Conservation (phyloP, 2,329 filamentous ascomycete species). For the Claviceps sorghi region DNA sequence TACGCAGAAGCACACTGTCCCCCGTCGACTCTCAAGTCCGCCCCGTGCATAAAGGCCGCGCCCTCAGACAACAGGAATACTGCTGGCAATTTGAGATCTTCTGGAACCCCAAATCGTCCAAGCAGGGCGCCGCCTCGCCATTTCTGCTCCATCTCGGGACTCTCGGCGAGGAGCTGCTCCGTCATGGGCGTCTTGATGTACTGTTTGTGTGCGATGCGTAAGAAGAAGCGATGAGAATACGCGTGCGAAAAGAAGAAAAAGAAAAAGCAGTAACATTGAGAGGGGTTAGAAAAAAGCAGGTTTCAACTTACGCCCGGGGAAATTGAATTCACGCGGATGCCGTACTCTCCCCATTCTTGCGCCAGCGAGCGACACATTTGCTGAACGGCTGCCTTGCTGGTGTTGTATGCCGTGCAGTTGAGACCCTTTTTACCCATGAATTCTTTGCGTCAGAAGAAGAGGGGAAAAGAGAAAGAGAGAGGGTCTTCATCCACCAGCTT, state of each 20-base stretch:
- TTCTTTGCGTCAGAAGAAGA: background rate
- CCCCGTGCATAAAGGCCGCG: slow-evolving; percentile 61
- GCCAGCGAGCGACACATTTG: slow-evolving; percentile 46
- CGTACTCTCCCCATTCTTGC: slow-evolving; percentile 46
- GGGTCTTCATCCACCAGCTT: too few species aligned
- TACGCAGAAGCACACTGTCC: slow-evolving; percentile 33
- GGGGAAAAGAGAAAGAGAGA: background rate
- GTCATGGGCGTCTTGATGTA: slow-evolving; percentile 79
- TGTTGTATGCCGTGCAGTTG: slow-evolving; percentile 48
- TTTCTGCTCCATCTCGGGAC: slow-evolving; percentile 49
- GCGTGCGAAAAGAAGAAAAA: background rate
- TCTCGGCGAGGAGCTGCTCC: slow-evolving; percentile 59
- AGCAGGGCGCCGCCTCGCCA: slow-evolving; percentile 86
- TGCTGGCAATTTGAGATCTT: slow-evolving; percentile 58
- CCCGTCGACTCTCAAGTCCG: slow-evolving; percentile 56
- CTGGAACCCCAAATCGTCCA: slow-evolving; percentile 48
- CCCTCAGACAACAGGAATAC: slow-evolving; percentile 61
- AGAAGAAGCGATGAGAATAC: background rate
- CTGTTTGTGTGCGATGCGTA: slow-evolving; percentile 9
- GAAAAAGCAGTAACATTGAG: background rate
- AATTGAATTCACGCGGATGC: slow-evolving; percentile 51
- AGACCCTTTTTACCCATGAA: slow-evolving; percentile 30
- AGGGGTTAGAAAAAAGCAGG: background rate
- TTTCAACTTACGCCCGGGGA: slow-evolving; percentile 36
- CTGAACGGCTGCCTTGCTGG: slow-evolving; percentile 46